Evolutionary conservation across 2,329 filamentous ascomycete genomes (phyloP), one percentile per base, ranked within the genome.

Genomic region (Iodosphaeria phyllophila): DNA sequence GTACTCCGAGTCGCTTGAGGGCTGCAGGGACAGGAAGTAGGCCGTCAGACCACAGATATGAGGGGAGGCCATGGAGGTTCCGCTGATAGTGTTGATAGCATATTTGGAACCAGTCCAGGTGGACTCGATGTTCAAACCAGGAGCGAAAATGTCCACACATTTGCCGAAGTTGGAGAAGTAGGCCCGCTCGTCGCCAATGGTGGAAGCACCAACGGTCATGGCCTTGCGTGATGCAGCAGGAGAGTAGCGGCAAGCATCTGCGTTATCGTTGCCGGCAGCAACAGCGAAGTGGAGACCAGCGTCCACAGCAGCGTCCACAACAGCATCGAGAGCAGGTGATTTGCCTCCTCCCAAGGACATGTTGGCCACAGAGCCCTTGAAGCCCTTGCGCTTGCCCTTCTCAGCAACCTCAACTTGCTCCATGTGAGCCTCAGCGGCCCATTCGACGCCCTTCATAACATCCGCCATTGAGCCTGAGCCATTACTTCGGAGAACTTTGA

Each of bases 151-250:
- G 57, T 98, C 89, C 51, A 86, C 92, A 70, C 89, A 98, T 67
- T 86, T 89, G 54, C 89, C 89, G 55, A 74, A 95, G 78, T 98
- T 98, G 71, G 91, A 98, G 74, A 98, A 98, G 71, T 95, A 98
- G 37, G 89, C 89, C 57, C 89, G 86, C 64, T 82, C 80, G 49
- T 98, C 89, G 44, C 76, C 71, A 31, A 98, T 70, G 40, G 80
- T 89, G 22, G 83, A 92, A 38, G 89, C 89, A 55, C 86, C 91
- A 35, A 98, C 89, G 30, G 89, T 98, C 50, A 98, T 71, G 38
- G 89, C 84, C 46, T 91, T 82, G 43, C 70, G 64, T 40, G 91
- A 83, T 35, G 86, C 79, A 44, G 89, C 91, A 31, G 89, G 89
- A 20, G 89, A 98, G 70, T 95, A 98, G 64, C 89, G 91, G 76